Base-by-base conservation (phyloP, 148 eudicot genomes). In the Silene latifolia region DNA sequence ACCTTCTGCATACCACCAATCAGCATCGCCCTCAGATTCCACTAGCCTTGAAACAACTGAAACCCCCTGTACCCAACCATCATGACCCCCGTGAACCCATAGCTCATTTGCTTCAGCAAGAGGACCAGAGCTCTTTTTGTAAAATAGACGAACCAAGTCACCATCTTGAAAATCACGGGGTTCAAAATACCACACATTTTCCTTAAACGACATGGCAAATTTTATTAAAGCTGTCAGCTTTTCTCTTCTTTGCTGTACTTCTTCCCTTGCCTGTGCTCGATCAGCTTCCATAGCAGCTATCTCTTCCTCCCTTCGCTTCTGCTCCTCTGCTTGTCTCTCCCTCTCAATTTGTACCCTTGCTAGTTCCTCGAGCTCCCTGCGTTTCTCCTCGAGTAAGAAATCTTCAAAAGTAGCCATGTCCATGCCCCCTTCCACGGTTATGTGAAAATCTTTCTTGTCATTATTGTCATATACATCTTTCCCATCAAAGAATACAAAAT, bases 1-100 rank as follows among this genome's bases (percentile, higher is more conserved):
- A 93, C 98, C 92, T 73, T 93, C 90, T 71, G 92, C 82, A 88
- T 86, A 89, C 94, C 98, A 91, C 98, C 98, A 91, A 69, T 88
- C 91, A 72, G 80, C 91, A 77, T 71, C 80, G 74, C 73, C 82
- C 72, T 85, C 90, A 57, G 87, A 89, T 73, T 86, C 88, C 64
- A 71, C 76, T 71, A 96, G 91, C 86, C 75, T 83, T 69, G 88
- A 83, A 78, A 83, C 87, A 76, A 92, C 85, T 20, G 98, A 89
- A 59, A 90, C 74, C 14, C 98, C 99, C 77, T 89, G 83, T 67
- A 79, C 77, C 99, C 99, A 96, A 76, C 82, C 83, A 78, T 92
- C 86, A 80, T 89, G 81, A 44, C 99, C 99, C 78, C 98, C 99
- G 69, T 92, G 99, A 78, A 96, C 79, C 99, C 99, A 96, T 63